These are phyloP conservation scores for Buddleja alternifolia DNA, from an alignment of 257 asterid genomes.

Conservation along the genomic window DNA sequence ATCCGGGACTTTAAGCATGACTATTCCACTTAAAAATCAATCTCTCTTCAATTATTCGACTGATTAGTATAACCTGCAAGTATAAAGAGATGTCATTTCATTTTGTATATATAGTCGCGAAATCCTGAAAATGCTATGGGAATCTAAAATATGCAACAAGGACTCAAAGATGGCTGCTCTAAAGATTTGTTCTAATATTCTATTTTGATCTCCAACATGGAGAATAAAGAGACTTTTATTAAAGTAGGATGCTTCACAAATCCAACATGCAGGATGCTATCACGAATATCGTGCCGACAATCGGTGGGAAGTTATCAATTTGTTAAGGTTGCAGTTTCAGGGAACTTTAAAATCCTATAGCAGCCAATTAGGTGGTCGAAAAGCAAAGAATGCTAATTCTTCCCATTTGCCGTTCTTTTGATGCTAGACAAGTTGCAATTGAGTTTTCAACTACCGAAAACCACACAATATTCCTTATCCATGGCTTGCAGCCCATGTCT, in stretches of 20 bases:
- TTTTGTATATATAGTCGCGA: not conserved
- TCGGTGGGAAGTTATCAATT: not conserved
- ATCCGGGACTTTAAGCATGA: conserved; percentile 79
- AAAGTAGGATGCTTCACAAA: not conserved
- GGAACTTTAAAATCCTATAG: not conserved
- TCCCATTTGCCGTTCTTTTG: not conserved
- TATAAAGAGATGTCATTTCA: conserved; percentile 12
- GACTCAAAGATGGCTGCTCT: not conserved
- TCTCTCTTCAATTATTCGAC: not conserved
- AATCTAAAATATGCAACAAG: not conserved
- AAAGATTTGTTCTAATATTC: conserved; percentile 9
- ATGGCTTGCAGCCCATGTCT: not conserved
- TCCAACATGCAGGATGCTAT: not conserved
- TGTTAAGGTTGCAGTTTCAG: not conserved
- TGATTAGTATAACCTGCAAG: conserved; percentile 24
- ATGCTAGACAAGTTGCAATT: not conserved
- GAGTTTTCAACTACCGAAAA: not conserved
- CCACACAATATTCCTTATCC: not conserved
- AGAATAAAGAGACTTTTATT: not conserved
- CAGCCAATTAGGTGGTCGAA: conserved; percentile 4
- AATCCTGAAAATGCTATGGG: not conserved
- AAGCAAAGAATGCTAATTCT: not conserved
- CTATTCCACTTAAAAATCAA: conserved; percentile 14
- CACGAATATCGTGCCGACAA: not conserved
- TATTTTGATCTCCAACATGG: not conserved